Base-by-base conservation (phyloP, 2,329 filamentous ascomycete genomes). In the Curvularia lunata region DNA sequence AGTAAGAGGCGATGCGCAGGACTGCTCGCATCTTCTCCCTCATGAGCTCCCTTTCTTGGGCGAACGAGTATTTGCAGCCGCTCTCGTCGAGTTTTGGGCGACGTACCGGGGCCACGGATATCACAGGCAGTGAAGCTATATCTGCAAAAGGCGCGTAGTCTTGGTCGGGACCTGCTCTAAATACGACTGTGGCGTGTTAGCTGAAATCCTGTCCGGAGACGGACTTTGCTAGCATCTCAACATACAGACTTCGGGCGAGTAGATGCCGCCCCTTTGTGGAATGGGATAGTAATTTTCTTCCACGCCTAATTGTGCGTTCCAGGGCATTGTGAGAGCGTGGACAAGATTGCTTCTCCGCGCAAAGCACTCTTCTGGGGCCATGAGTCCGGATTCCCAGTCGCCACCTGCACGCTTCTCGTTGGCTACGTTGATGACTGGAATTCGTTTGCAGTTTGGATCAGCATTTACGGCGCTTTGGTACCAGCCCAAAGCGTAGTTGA, bases 381-480 rank as follows among this genome's bases (percentile, higher is more conserved):
- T 81, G 12, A 84, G 78, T 9, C 84, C 84, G 34, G 80, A 89
- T 67, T 92, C 89, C 90, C 90, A 93, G 71, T 92, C 89, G n/a
- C 90, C 90, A 9, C 90, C 90, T 0, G 90, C 84, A 37, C 88
- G 83, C 70, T 88, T 90, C 73, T 92, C 90, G 76, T 92, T 91
- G 47, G 90, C 90, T 54, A 87, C 85, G 64, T 89, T 91, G 61
- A 91, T 85, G 57, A 91, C 87, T 0, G 88, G 86, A 54, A 91
- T 83, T 42, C 67, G 75, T 59, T 76, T 77, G 56, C 63, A 66
- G 32, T 69, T 56, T 32, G 62, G 41, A 47, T 59, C 65, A 43
- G 67, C 62, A 40, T 75, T 78, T 47, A 65, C 58, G 19, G 69
- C 63, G 49, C 70, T 74, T 45, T 75, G 73, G 56, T 83, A 81